These are phyloP conservation scores for Penicillium herquei DNA, from an alignment of 495 filamentous ascomycete genomes.

Conservation along the genomic window DNA sequence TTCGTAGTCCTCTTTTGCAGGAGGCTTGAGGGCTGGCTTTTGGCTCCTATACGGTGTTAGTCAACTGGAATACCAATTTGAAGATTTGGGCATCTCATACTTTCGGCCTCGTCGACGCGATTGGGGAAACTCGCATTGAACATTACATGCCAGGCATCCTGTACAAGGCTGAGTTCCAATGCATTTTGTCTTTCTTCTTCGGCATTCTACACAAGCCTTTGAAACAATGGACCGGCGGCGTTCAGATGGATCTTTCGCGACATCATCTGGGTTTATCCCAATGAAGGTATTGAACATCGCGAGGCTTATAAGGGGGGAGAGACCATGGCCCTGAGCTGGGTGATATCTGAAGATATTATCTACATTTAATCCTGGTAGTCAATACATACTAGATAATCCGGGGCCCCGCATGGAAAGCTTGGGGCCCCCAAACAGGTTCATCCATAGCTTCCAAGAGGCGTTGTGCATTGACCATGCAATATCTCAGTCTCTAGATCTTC, in stretches of 20 bases:
- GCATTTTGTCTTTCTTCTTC: constrained; percentile 16
- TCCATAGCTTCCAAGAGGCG: neutral
- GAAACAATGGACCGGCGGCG: constrained; percentile 15
- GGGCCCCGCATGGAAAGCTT: constrained; percentile 11
- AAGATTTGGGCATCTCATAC: neutral
- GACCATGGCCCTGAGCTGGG: neutral
- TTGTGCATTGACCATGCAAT: neutral
- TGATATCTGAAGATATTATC: neutral
- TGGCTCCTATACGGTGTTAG: constrained; percentile 8
- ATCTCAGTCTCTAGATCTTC: neutral
- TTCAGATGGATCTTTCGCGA: constrained; percentile 4
- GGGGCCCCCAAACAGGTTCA: neutral
- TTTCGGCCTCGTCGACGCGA: constrained; percentile 15
- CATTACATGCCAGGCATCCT: constrained; percentile 16
- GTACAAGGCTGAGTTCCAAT: constrained; percentile 15
- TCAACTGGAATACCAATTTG: neutral
- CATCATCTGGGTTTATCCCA: constrained; percentile 4
- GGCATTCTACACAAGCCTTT: constrained; percentile 17
- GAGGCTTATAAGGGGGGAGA: too few species aligned
- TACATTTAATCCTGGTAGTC: neutral
- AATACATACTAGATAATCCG: constrained; percentile 7
- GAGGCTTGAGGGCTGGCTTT: neutral
- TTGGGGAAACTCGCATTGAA: constrained; percentile 15
- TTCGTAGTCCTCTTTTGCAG: constrained; percentile 5
- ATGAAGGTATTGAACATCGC: constrained; percentile 18